Conservation (phyloP, 1,139 yeast genomes). For the Fermentozyma sake region DNA sequence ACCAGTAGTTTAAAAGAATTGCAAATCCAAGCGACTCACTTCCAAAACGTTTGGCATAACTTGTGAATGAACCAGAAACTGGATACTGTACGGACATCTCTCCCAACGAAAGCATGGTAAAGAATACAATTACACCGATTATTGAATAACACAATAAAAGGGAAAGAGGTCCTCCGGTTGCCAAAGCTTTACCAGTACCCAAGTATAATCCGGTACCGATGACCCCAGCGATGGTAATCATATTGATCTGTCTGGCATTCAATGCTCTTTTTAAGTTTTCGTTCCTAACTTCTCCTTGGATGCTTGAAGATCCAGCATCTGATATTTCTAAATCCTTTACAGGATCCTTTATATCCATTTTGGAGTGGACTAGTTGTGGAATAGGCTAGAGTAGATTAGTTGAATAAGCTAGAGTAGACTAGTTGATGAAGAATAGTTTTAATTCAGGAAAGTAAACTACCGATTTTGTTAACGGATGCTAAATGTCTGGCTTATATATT, state of each 20-base stretch:
- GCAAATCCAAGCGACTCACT: slow-evolving; percentile 63
- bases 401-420: too few species aligned
- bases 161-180: slow-evolving; percentile 62
- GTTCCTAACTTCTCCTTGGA: slow-evolving; percentile 6
- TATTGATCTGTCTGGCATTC: slow-evolving; percentile 50
- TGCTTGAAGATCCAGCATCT: too few species aligned
- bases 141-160: slow-evolving; percentile 53
- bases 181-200: slow-evolving; percentile 58
- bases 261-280: slow-evolving; percentile 40
- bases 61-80: slow-evolving; percentile 58
- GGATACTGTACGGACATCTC: slow-evolving; percentile 64
- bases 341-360: too few species aligned
- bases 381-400: too few species aligned
- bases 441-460: too few species aligned
- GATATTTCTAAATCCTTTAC: too few species aligned
- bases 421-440: too few species aligned
- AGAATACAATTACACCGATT: slow-evolving; percentile 55
- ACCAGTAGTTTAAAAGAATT: slow-evolving; percentile 58
- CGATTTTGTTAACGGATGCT: too few species aligned
- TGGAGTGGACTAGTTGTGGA: too few species aligned
- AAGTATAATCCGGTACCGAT: slow-evolving; percentile 68
- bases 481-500: too few species aligned
- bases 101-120: slow-evolving; percentile 59
- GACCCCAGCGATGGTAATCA: slow-evolving; percentile 65
- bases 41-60: slow-evolving; percentile 57